phyloP scores from a whole-genome alignment of 2,329 filamentous ascomycete genomes.

The Allantophomopsis cytisporea region DNA sequence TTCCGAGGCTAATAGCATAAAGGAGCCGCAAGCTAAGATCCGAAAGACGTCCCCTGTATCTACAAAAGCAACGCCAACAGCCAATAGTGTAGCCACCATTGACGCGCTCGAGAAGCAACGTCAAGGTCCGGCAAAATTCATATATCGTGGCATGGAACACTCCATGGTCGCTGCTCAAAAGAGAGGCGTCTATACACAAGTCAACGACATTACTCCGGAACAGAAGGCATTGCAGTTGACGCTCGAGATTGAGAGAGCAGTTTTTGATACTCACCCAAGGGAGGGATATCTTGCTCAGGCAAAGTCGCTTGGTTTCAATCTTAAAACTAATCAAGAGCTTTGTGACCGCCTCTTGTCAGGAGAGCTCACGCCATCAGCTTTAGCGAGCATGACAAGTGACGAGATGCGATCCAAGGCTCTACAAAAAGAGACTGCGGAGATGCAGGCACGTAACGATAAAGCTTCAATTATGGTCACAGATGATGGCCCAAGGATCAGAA shows the following conservation, averaged over 20 bases:
- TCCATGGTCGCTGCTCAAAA: conserved; percentile 56
- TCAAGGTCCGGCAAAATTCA: conserved; percentile 52
- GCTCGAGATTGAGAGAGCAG: conserved; percentile 66
- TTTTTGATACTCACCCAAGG: conserved; percentile 39
- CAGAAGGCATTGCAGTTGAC: conserved; percentile 57
- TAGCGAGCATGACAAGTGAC: conserved; percentile 80
- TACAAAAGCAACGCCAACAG: conserved; percentile 11
- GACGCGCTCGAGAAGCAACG: conserved; percentile 46
- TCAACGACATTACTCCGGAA: conserved; percentile 48
- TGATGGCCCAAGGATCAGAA: conserved; percentile 63
- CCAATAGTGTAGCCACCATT: conserved; percentile 35
- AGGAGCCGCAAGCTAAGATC: conserved; percentile 31
- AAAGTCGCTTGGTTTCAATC: conserved; percentile 68
- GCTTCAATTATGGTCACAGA: conserved; percentile 73
- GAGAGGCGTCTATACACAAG: conserved; percentile 45
- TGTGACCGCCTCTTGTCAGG: conserved; percentile 62
- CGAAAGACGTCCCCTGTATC: conserved; percentile 40
- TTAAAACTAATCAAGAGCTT: conserved; percentile 77
- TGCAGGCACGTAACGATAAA: conserved; percentile 68
- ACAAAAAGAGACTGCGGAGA: conserved; percentile 61
- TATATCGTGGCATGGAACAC: conserved; percentile 56
- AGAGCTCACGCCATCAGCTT: conserved; percentile 55
- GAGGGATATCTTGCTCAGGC: conserved; percentile 47
- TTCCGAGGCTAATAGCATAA: neutral
- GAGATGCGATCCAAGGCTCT: conserved; percentile 88